Evolutionary conservation across 1,139 yeast genomes (phyloP), one percentile per base, ranked within the genome.

Genomic region (Tardiomyces blankii): DNA sequence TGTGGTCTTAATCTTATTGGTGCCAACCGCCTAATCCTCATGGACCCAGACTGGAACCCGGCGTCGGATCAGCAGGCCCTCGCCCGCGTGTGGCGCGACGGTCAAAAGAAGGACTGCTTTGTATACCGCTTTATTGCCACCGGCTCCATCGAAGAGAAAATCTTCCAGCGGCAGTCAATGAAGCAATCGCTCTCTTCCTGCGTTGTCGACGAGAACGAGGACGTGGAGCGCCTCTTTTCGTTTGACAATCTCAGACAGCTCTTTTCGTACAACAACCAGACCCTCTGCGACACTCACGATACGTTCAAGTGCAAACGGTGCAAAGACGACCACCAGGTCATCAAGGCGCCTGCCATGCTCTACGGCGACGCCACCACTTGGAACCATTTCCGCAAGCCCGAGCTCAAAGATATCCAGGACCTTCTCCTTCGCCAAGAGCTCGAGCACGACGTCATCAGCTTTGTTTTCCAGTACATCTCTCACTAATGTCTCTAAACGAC

Each of bases 41-140:
- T 91, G 58, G 99, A 91, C 61, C 98, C 98, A 0, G 98, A 93
- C 64, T 91, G 98, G 98, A 91, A 91, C 58, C 98, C 98, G 0
- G 98, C 98, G 0, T 84, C 96, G 2, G 98, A 91, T 62, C 98
- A 91, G 62, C 98, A 91, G 66, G 98, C 98, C 0, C 71, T 91
- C 50, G 98, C 98, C 0, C 77, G 98, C 63, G 96, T 91, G 2
- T 91, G 98, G 98, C 82, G 98, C 71, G 98, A 91, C 67, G 98
- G 98, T 0, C 98, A 91, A 60, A 89, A 86, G 72, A 91, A 91
- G 65, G 95, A 86, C 63, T 91, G 98, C 67, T 91, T 83, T 59
- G 93, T 91, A 45, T 91, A 91, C 62, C 72, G 98, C 55, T 88
- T 91, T 55, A 89, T 91, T 49, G 77, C 94, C 12, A 89, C 97